These are phyloP conservation scores for Nakaseomyces uthaithaninus DNA, from an alignment of 1,139 yeast species.

Conservation along the genomic window DNA sequence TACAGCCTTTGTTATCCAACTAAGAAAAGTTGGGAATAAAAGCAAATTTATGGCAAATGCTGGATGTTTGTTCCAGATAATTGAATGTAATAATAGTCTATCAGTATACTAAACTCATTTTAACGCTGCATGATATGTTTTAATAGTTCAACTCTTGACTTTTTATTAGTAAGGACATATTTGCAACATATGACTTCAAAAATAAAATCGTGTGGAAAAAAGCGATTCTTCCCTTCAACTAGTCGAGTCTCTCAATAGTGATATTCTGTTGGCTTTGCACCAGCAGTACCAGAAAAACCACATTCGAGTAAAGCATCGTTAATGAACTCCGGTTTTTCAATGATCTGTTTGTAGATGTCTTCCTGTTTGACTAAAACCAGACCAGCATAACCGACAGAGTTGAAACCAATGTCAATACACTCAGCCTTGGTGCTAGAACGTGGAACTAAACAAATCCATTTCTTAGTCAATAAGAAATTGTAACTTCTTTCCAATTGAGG, in stretches of 20 bases:
- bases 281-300: slow-evolving; percentile 57
- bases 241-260: slow-evolving; percentile 32
- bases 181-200: no score
- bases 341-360: slow-evolving; percentile 40
- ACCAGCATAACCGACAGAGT: slow-evolving; percentile 77
- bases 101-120: no score
- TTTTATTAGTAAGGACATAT: no score
- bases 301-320: slow-evolving; percentile 45
- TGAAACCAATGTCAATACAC: slow-evolving; percentile 47
- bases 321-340: slow-evolving; percentile 34
- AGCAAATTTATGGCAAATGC: no score
- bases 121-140: no score
- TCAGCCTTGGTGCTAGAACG: slow-evolving; percentile 40
- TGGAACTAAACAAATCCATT: slow-evolving; percentile 84
- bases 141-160: no score
- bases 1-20: no score
- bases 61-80: no score
- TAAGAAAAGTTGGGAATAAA: no score
- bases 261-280: slow-evolving; percentile 38
- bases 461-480: slow-evolving; percentile 71
- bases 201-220: neutral
- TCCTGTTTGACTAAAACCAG: slow-evolving; percentile 66
- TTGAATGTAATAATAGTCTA: no score
- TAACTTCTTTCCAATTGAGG: slow-evolving; percentile 42
- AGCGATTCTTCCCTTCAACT: neutral